Base-by-base conservation (phyloP, 2,329 filamentous ascomycete genomes). In the Lasiodiplodia sp. region DNA sequence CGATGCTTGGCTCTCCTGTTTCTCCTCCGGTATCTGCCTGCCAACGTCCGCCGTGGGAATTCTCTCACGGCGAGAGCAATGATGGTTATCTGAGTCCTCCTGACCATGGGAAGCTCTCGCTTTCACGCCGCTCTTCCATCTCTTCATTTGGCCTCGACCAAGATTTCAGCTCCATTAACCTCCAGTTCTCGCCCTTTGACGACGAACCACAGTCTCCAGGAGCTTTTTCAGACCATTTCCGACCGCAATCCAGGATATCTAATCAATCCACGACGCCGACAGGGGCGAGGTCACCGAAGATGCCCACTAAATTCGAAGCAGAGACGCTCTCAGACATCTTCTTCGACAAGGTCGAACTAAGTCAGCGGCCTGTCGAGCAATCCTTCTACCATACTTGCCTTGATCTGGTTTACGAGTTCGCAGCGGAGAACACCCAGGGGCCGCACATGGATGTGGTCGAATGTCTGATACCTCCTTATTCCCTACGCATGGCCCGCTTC, bases 301-400 rank as follows among this genome's bases (percentile, higher is more conserved):
- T 71, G 2, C 78, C 78, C 0, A 78, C 76, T 63, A 75, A 75
- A 2, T 79, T 78, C 58, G 78, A 79, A 67, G 78, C 78, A 7
- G 78, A 79, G 53, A 79, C 78, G 0, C 69, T 79, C 2, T 78
- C 76, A 0, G 69, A 75, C 10, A 77, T 78, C 51, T 78, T 79
- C 53, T 71, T 78, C 23, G 73, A 76, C 28, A 69, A 77, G 37
- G 34, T 78, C 6, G 74, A 77, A 25, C 66, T 73, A 0, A 63
- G 75, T 0, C 71, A 74, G 34, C 56, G 56, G 4, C 76, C 60
- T 11, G 28, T 64, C 3, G 60, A 37, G 5, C 60, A 18, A 1
- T 2, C 28, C 6, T 52, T 52, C 47, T 18, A 64, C 60, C 60
- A 52, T 31, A 52, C 18, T 2, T 64, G 60, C 47, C 60, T 64